phyloP scores from a whole-genome alignment of 73 alveolate species.

The Symbiodinium pilosum region DNA sequence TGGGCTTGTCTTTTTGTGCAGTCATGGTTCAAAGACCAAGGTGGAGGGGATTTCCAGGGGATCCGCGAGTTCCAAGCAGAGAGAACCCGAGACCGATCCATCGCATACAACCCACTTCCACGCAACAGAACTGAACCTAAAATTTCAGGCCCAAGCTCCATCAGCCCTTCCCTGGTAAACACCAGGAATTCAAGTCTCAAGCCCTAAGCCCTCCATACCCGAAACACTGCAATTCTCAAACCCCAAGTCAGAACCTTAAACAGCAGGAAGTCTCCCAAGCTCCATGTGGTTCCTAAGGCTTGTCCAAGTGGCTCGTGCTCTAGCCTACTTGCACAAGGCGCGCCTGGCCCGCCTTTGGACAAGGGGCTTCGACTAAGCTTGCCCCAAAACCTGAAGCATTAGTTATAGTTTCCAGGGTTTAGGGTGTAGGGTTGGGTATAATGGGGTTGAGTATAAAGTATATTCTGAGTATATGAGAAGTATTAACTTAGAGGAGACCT shows the following conservation, averaged over 20 bases:
- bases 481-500: not conserved
- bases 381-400: too few species aligned
- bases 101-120: too few species aligned
- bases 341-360: not conserved
- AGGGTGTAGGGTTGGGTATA: not conserved
- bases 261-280: too few species aligned
- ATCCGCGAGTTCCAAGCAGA: too few species aligned
- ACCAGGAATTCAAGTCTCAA: not conserved
- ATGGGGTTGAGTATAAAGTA: not conserved
- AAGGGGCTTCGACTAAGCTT: too few species aligned
- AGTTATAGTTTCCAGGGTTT: not conserved
- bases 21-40: not conserved
- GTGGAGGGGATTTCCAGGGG: too few species aligned
- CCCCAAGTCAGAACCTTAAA: not conserved
- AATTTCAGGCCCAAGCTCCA: not conserved
- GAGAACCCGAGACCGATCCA: too few species aligned
- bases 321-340: not conserved
- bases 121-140: too few species aligned
- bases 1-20: not conserved
- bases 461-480: not conserved
- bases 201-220: not conserved
- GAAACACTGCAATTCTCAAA: not conserved
- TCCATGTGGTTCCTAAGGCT: too few species aligned
- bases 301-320: not conserved
- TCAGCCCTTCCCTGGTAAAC: not conserved